Conservation (phyloP, 495 filamentous ascomycete species). For the Lasiosphaeria ovina region DNA sequence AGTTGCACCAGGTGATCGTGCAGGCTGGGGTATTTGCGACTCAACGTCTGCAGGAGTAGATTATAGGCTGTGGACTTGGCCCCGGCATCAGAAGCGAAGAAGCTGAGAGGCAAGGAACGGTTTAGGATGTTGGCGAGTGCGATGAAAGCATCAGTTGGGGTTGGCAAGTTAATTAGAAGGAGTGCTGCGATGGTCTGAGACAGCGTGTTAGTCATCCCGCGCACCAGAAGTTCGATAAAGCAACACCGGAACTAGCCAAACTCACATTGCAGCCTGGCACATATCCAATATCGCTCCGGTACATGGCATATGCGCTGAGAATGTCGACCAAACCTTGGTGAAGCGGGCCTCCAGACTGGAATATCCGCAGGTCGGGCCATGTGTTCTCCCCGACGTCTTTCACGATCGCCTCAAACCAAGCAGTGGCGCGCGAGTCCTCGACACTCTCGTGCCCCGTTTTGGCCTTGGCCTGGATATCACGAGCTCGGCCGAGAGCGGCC, state of each 20-base stretch:
- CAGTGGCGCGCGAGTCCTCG: constrained; percentile 46
- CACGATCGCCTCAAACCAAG: constrained; percentile 67
- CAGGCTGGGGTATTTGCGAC: constrained; percentile 69
- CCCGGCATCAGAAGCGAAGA: constrained; percentile 72
- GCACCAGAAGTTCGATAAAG: neutral
- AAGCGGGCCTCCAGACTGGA: constrained; percentile 74
- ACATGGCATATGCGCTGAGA: constrained; percentile 86
- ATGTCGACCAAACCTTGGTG: constrained; percentile 75
- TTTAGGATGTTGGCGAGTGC: constrained; percentile 87
- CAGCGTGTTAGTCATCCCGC: constrained; percentile 20
- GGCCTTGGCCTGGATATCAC: constrained; percentile 58
- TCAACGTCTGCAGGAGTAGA: constrained; percentile 66
- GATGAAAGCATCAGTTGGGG: constrained; percentile 70
- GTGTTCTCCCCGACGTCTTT: constrained; percentile 64
- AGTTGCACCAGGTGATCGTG: constrained; percentile 60
- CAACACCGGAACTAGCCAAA: constrained; percentile 5
- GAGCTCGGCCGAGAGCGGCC: constrained; percentile 73
- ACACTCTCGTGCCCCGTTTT: constrained; percentile 38
- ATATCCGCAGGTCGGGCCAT: constrained; percentile 81
- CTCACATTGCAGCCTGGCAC: constrained; percentile 79
- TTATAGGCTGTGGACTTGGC: constrained; percentile 71
- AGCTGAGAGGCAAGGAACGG: constrained; percentile 81
- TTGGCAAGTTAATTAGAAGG: constrained; percentile 78
- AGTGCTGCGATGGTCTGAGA: constrained; percentile 75
- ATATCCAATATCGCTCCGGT: constrained; percentile 90